Evolutionary conservation across 345 rosid species (phyloP).

Genomic region (Lepidium africanum): DNA sequence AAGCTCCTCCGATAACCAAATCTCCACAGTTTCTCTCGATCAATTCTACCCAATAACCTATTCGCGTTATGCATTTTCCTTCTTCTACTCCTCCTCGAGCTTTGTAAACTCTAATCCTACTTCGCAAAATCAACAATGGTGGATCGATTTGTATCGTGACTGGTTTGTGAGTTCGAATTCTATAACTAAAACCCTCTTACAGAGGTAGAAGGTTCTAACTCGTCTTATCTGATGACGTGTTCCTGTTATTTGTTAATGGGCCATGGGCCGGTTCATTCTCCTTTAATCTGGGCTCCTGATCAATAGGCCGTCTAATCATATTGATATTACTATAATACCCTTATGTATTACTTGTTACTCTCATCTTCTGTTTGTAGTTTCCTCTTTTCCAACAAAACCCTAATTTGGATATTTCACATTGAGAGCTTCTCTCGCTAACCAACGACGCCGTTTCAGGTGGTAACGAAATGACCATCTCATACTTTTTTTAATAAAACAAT

Average conservation of each 20-base stretch:
- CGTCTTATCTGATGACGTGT: not conserved
- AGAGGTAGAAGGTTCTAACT: not conserved
- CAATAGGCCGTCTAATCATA: not conserved
- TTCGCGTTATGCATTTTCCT: slow-evolving; percentile 31
- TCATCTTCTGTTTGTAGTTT: not conserved
- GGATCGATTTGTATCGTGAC: slow-evolving; percentile 13
- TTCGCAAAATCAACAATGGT: slow-evolving; percentile 18
- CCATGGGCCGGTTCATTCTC: not conserved
- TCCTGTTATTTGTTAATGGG: not conserved
- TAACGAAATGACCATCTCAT: not conserved
- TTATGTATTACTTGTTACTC: not conserved
- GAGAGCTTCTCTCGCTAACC: not conserved
- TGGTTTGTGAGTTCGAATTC: slow-evolving; percentile 3
- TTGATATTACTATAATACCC: not conserved
- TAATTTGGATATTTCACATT: not conserved
- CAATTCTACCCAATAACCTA: slow-evolving; percentile 27
- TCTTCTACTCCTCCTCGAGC: not conserved
- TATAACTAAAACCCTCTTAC: not conserved
- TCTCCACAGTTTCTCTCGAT: slow-evolving; percentile 11
- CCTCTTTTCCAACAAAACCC: not conserved
- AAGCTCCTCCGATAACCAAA: slow-evolving; percentile 23
- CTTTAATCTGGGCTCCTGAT: not conserved
- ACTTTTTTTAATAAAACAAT: not conserved
- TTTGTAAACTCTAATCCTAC: not conserved
- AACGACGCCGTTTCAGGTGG: not conserved